Base-by-base conservation (phyloP, 495 filamentous ascomycete genomes). In the Aspergillus coremiiformis region DNA sequence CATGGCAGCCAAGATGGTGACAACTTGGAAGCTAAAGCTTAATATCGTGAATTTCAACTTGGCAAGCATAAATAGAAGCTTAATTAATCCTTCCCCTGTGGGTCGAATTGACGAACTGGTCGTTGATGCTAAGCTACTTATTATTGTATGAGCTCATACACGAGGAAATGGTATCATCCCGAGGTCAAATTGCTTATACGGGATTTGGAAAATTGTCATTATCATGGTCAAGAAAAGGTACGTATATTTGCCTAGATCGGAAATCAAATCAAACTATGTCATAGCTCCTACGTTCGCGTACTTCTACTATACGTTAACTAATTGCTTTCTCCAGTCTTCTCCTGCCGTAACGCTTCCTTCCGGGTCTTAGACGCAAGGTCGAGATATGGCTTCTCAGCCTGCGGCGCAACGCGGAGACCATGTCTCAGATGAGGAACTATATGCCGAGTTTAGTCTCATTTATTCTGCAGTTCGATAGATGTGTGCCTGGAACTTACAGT, bases 321-420 rank as follows among this genome's bases (percentile, higher is more conserved):
- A 8, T 27, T 27, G 4, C 24, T 27, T 21, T 15, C 9, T 19
- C 30, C 12, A 15, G 19, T n/a, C 8, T 23, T 23, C 11, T 52
- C 27, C n/a, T 33, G n/a, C 0, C 20, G 11, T 1, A 33, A 22
- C 5, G 41, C 42, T 32, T 45, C 50, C 22, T 19, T 45, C 41
- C 50, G 19, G 3, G 50, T 52, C 30, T 37, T 45, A 19, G 50
- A 52, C 22, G 51, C 29, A 1, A 54, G 46, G 33, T 61, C 59
- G 17, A 58, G 49, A 44, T 54, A 61, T 7, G 59, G 59, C 20
- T 39, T 32, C 33, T 61, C 59, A 11, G 55, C 59, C 45, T 54
- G 50, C 15, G 54, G 44, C 19, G 59, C 59, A 19, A 51, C 54
- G 0, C 59, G 44, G 39, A 58, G 41, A 14, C 59, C 59, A 30